Conservation (phyloP, 306 rosid genomes). For the Quercus bicolor region DNA sequence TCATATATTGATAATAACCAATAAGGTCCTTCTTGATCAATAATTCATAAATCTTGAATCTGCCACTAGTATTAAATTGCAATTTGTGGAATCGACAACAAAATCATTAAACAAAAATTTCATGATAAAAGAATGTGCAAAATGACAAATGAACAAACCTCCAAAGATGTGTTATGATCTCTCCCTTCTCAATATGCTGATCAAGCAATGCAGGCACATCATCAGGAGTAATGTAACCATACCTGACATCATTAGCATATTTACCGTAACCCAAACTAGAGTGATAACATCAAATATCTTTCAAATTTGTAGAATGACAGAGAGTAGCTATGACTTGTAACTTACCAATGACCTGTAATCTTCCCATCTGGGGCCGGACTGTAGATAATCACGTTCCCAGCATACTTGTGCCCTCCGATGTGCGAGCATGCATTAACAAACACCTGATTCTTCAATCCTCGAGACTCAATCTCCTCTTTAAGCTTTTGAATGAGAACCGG, state of each 20-base stretch:
- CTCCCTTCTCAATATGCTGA: conserved; percentile 78
- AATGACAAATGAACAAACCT: conserved; percentile 47
- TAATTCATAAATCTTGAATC: not conserved
- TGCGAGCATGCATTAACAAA: conserved; percentile 77
- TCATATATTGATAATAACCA: not conserved
- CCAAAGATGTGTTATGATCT: conserved; percentile 73
- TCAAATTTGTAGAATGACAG: not conserved
- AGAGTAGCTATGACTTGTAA: not conserved
- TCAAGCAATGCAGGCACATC: conserved; percentile 83
- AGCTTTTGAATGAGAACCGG: conserved; percentile 69
- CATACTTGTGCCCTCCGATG: conserved; percentile 87
- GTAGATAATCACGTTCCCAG: conserved; percentile 79
- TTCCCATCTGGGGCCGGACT: conserved; percentile 58
- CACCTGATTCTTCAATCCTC: conserved; percentile 61
- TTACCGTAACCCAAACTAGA: conserved; percentile 1
- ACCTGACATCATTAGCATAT: conserved; percentile 50
- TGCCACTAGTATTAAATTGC: not conserved
- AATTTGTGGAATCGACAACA: not conserved
- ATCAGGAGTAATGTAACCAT: conserved; percentile 87
- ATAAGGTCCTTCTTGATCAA: not conserved
- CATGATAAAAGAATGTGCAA: not conserved
- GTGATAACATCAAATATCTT: not conserved
- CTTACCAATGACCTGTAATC: conserved; percentile 79
- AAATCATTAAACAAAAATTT: conserved; percentile 4
- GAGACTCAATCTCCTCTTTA: conserved; percentile 53